phyloP scores from a whole-genome alignment of 202 grass and related monocot genomes.

The Elaeis oleifera region DNA sequence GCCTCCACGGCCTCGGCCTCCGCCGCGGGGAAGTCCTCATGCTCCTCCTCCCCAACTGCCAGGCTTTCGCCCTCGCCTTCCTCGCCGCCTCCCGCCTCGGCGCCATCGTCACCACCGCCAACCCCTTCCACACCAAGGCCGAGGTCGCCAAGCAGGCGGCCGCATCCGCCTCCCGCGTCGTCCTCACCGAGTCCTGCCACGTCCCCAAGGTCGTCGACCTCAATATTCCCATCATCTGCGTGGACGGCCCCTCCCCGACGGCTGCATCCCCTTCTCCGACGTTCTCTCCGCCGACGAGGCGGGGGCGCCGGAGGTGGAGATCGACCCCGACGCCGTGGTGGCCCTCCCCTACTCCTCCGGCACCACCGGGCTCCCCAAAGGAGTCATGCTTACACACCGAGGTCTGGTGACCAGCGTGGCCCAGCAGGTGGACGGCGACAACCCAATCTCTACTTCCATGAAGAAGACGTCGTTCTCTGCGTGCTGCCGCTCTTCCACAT shows the following conservation, averaged over 20 bases:
- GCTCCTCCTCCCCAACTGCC: conserved; percentile 44
- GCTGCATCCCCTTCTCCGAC: conserved; percentile 35
- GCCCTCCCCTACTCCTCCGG: not conserved
- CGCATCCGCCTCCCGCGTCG: conserved; percentile 28
- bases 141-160: conserved; percentile 58
- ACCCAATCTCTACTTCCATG: conserved; percentile 41
- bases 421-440: conserved; percentile 47
- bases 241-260: conserved; percentile 20
- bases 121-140: conserved; percentile 42
- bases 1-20: conserved; percentile 24
- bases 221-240: conserved; percentile 24
- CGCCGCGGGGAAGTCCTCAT: conserved; percentile 23
- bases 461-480: conserved; percentile 49
- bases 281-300: conserved; percentile 1
- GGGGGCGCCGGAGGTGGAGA: not conserved
- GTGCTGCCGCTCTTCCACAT: conserved; percentile 56
- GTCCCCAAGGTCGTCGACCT: conserved; percentile 30
- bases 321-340: conserved; percentile 14
- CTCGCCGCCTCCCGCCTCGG: conserved; percentile 49
- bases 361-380: conserved; percentile 48
- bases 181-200: conserved; percentile 39
- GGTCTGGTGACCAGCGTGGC: conserved; percentile 48
- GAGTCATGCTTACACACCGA: conserved; percentile 49
- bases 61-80: conserved; percentile 49
- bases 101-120: conserved; percentile 43